Percentiles rank a stretch among this genome's conserved stretches.
Conservation (phyloP, 768 basidiomycete species). For the Paxillus ammoniavirescens region DNA sequence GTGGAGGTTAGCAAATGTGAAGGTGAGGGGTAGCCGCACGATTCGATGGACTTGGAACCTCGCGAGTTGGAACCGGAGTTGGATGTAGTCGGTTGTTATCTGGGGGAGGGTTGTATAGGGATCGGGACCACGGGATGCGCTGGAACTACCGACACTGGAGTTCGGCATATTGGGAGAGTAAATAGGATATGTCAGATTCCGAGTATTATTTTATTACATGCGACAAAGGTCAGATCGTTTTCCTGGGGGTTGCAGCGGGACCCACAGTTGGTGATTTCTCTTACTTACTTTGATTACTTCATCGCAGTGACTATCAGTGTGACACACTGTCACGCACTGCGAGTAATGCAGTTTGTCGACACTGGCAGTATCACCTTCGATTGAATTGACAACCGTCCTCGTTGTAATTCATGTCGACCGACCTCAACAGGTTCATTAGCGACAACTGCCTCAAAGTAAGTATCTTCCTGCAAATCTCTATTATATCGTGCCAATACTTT, state of each 20-base stretch:
- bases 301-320: too few relatives aligned
- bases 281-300: too few relatives aligned
- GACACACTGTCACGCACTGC: too few relatives aligned
- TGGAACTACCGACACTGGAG: too few relatives aligned
- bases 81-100: slow-evolving; percentile 19
- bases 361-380: too few relatives aligned
- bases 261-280: too few relatives aligned
- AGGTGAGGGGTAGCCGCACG: slow-evolving; percentile 24
- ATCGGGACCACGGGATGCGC: background rate
- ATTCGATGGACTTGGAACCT: slow-evolving; percentile 26
- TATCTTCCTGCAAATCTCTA: background rate
- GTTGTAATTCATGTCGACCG: slow-evolving; percentile 61
- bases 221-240: too few relatives aligned
- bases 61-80: slow-evolving; percentile 30
- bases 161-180: too few relatives aligned
- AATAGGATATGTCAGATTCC: too few relatives aligned
- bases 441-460: slow-evolving; percentile 73
- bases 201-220: too few relatives aligned
- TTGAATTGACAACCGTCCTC: slow-evolving; percentile 37
- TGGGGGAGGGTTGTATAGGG: slow-evolving; percentile 13
- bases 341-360: too few relatives aligned
- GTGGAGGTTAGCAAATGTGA: slow-evolving; percentile 32
- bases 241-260: too few relatives aligned
- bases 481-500: slow-evolving; percentile 1
- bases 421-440: slow-evolving; percentile 70